A percentile compares a stretch with the other conserved stretches of the same genome.
phyloP scores from a whole-genome alignment of 768 basidiomycete genomes.

The Termitomyces bulborhizus region DNA sequence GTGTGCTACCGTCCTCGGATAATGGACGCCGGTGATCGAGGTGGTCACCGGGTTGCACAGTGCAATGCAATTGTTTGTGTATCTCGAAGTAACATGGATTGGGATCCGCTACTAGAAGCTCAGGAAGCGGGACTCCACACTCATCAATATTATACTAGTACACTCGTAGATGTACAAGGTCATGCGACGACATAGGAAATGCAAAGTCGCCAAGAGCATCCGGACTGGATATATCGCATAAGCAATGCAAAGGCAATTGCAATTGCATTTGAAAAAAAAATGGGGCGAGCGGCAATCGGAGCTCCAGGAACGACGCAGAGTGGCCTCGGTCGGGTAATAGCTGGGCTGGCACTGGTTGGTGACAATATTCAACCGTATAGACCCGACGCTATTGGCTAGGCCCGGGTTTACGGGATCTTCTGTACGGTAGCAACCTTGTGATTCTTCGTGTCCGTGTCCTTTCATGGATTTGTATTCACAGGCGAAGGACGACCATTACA shows the following conservation, averaged over 20 bases:
- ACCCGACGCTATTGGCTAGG: not conserved
- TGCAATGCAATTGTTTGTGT: not conserved
- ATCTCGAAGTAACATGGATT: not conserved
- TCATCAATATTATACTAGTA: not conserved
- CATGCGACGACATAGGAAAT: too few species aligned
- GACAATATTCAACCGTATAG: not conserved
- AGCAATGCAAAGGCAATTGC: not conserved
- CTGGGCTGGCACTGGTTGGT: not conserved
- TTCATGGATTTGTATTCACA: not conserved
- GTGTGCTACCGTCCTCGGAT: not conserved
- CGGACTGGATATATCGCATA: not conserved
- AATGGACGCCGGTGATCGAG: not conserved
- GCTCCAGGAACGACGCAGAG: slow-evolving; percentile 1
- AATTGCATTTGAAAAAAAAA: too few species aligned
- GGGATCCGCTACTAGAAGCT: too few species aligned
- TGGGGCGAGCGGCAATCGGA: not conserved
- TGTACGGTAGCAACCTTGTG: not conserved
- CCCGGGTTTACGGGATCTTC: not conserved
- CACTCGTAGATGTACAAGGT: too few species aligned
- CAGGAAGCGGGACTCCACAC: not conserved
- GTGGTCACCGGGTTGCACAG: not conserved
- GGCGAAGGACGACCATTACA: not conserved
- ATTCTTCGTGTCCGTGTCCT: not conserved
- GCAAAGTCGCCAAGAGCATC: not conserved
- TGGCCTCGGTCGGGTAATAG: not conserved